Percentiles rank a stretch among this genome's conserved stretches.
Conservation (phyloP, 2,329 filamentous ascomycete species). For the Colletotrichum sp. region DNA sequence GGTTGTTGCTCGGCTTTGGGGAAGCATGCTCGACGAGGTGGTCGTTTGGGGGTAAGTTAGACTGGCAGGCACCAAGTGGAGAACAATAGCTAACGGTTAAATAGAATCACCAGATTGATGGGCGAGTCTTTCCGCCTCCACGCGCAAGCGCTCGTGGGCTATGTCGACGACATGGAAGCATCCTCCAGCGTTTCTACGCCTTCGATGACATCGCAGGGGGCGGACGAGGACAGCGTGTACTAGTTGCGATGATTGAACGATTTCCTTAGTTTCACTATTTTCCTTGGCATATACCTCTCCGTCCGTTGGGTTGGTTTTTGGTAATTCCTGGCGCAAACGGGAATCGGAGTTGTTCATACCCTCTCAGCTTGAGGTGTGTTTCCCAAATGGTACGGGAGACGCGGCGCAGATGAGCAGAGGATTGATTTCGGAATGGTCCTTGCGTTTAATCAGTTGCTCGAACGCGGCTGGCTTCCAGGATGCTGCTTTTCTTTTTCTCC, state of each 20-base stretch:
- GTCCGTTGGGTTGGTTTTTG: conserved; percentile 28
- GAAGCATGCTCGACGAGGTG: conserved; percentile 97
- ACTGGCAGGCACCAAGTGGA: background rate
- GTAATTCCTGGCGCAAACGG: conserved; percentile 15
- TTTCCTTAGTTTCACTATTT: conserved; percentile 49
- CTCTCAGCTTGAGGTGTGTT: conserved; percentile 11
- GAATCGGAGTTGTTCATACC: conserved; percentile 12
- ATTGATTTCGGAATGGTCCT: background rate
- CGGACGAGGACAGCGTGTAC: conserved; percentile 75
- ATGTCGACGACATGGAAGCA: conserved; percentile 82
- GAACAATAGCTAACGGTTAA: conserved; percentile 21
- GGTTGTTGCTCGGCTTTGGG: conserved; percentile 95
- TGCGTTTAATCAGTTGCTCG: background rate
- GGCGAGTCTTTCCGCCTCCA: conserved; percentile 98
- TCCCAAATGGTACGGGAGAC: background rate
- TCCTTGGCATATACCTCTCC: conserved; percentile 52
- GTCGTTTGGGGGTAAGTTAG: conserved; percentile 96
- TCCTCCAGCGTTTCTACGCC: conserved; percentile 73
- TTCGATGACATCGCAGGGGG: conserved; percentile 74
- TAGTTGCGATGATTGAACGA: conserved; percentile 61
- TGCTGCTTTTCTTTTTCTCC: background rate
- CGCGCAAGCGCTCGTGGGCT: conserved; percentile 91
- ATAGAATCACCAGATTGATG: conserved; percentile 90
- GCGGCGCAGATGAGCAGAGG: conserved; percentile 14
- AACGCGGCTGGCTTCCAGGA: background rate